These are phyloP conservation scores for Parietaria judaica DNA, from an alignment of 306 rosid genomes.

Conservation along the genomic window DNA sequence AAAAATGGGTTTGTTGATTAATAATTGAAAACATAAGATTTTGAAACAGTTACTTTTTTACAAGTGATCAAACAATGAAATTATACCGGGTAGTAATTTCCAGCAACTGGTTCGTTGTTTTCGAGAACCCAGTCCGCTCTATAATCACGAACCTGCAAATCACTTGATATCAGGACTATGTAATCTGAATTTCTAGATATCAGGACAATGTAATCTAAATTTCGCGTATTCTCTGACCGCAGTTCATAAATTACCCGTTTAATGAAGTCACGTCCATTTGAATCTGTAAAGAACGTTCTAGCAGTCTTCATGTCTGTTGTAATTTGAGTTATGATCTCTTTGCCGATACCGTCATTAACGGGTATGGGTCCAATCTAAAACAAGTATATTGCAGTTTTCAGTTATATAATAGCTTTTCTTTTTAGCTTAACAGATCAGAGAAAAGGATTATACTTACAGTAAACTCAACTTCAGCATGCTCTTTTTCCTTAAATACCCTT, in stretches of 20 bases:
- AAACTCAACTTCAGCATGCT: constrained; percentile 41
- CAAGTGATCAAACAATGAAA: background rate
- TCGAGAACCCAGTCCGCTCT: constrained; percentile 32
- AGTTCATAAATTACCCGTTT: constrained; percentile 22
- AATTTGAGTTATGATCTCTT: constrained; percentile 30
- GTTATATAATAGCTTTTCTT: background rate
- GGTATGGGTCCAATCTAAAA: constrained; percentile 31
- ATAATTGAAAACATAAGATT: too few species aligned
- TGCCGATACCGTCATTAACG: constrained; percentile 25
- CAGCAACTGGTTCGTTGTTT: constrained; percentile 27
- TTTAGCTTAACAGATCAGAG: background rate
- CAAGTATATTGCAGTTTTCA: background rate
- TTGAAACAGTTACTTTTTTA: too few species aligned
- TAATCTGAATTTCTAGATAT: background rate
- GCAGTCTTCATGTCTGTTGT: constrained; percentile 24
- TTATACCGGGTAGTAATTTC: constrained; percentile 32
- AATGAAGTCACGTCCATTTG: constrained; percentile 34
- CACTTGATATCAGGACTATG: constrained; percentile 10
- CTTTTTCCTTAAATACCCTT: constrained; percentile 36
- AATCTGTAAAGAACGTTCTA: constrained; percentile 29
- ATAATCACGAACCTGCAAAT: constrained; percentile 26
- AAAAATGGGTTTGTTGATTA: background rate
- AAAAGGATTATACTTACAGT: constrained; percentile 17
- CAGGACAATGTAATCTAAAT: background rate
- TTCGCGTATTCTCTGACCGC: background rate